Conservation (phyloP, 768 basidiomycete genomes). For the Lactifluus subvellereus region DNA sequence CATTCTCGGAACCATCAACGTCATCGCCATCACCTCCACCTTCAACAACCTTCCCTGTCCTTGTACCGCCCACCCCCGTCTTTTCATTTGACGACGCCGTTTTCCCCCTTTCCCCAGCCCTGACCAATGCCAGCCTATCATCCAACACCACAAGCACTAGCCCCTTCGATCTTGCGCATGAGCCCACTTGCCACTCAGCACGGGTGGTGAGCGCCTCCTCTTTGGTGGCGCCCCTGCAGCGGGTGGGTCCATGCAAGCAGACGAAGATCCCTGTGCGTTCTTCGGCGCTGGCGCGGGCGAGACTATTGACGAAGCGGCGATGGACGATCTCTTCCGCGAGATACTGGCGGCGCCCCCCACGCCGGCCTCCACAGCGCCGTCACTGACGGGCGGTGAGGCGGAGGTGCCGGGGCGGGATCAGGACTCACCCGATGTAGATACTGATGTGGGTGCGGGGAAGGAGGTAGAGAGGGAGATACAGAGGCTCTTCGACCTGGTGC, state of each 20-base stretch:
- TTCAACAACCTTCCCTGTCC: conserved; percentile 30
- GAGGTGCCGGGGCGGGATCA: conserved; percentile 26
- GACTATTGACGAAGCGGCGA: conserved; percentile 51
- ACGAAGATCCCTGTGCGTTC: conserved; percentile 18
- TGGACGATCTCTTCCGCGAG: conserved; percentile 66
- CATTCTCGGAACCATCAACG: conserved; percentile 13
- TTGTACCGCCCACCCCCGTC: conserved; percentile 33
- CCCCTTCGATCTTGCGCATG: conserved; percentile 35
- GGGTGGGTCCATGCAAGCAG: conserved; percentile 56
- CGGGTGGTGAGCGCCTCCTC: conserved; percentile 84
- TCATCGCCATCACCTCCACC: conserved; percentile 30
- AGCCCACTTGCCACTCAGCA: conserved; percentile 96
- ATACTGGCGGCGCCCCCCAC: conserved; percentile 52
- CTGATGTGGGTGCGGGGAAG: conserved; percentile 23
- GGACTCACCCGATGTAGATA: not conserved
- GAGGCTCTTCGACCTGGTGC: conserved; percentile 51
- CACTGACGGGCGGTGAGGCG: conserved; percentile 27
- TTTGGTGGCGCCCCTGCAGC: conserved; percentile 83
- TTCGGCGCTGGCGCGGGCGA: conserved; percentile 26
- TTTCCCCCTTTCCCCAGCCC: conserved; percentile 34
- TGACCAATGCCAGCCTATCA: conserved; percentile 28
- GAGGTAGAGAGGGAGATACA: conserved; percentile 53
- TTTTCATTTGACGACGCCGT: conserved; percentile 31
- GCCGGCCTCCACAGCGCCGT: conserved; percentile 32
- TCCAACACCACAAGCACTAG: conserved; percentile 30